Base-by-base conservation (phyloP, 1,284 basidiomycete species). In the Pterula multifida region DNA sequence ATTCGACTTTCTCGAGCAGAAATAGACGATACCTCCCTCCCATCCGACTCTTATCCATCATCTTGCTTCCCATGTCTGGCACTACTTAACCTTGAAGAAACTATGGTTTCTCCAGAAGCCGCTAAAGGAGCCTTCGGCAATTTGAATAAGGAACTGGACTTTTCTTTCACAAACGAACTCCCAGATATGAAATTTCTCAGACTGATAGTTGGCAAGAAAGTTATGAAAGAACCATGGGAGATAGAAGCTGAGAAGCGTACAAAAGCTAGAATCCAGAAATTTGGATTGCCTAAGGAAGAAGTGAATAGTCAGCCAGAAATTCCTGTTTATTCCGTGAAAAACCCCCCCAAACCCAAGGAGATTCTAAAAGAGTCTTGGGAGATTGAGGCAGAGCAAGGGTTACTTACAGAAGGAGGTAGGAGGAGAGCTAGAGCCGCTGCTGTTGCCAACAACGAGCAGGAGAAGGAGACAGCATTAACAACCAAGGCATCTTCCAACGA, bases 221-320 rank as follows among this genome's bases (percentile, higher is more conserved):
- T 85, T 19, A 57, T 84, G 49, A 79, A 77, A 57, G 85, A 89
- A 62, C 62, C 74, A 26, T 88, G 85, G 85, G 85, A 89, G 61
- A 58, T 89, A 17, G 84, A 85, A 59, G 68, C 78, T 9, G 85
- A 88, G 56, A 67, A 69, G 39, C 70, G 73, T 50, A 60, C 68
- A 15, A 75, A 71, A 53, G 60, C 60, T 11, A 64, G 65, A 47
- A 58, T 53, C 36, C 63, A 55, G 28, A 65, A 61, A 47, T 63
- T 60, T 36, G 52, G 58, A 26, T 50, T 45, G 47, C 52, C 51
- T 2, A 53, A 50, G 9, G 49, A 50, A 15, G 25, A 51, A 36
- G 44, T 46, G 23, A 49, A 47, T 36, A 25, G 49, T 17, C 9
- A 21, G 23, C 24, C 39, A 42, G 21, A 42, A 26, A 19, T 35